Evolutionary conservation across 2,329 filamentous ascomycete species (phyloP), one percentile per base, ranked within the genome.

Genomic region (Colletotrichum acutatum): DNA sequence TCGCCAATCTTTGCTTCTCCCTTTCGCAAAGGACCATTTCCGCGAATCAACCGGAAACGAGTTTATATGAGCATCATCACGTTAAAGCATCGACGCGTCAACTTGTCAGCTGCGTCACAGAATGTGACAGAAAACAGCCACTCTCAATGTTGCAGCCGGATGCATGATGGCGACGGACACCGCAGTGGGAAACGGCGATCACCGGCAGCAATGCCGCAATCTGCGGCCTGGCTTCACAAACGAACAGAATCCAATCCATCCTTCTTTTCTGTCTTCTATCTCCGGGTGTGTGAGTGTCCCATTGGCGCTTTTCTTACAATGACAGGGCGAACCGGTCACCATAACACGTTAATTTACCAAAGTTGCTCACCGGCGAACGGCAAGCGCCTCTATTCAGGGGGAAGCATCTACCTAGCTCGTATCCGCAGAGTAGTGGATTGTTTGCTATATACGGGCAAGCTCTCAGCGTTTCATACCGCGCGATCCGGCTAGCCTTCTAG

Each of bases 401-500:
- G 52, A 26, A 52, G 6, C 19, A 24, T 26, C 19, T 49, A 49
- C 16, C 9, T 49, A 49, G 22, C 9, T 28, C 26, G n/a, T 22
- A 22, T 30, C 34, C 24, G 22, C 7, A 7, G n/a, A 53, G 49
- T 52, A 14, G 14, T 42, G 14, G 37, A 14, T 52, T 28, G n/a
- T 58, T 46, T 14, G 49, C 64, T 37, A 22, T 32, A 59, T 16
- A 52, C 28, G 34, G 54, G 26, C 49, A 66, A 71, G 54, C 34
- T 28, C n/a, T 66, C 66, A 34, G 56, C 37, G 63, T 72, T 72
- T 46, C 37, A 63, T 34, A 22, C 57, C 49, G 53, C 19, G 7
- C 68, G 58, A 74, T 72, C 62, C 34, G 24, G 19, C 52, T 72
- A 67, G 61, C 49, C 37, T 52, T 52, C 58, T 72, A 72, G 62